These are phyloP conservation scores for Udeniomyces megalosporus DNA, from an alignment of 768 basidiomycete species.

Conservation along the genomic window DNA sequence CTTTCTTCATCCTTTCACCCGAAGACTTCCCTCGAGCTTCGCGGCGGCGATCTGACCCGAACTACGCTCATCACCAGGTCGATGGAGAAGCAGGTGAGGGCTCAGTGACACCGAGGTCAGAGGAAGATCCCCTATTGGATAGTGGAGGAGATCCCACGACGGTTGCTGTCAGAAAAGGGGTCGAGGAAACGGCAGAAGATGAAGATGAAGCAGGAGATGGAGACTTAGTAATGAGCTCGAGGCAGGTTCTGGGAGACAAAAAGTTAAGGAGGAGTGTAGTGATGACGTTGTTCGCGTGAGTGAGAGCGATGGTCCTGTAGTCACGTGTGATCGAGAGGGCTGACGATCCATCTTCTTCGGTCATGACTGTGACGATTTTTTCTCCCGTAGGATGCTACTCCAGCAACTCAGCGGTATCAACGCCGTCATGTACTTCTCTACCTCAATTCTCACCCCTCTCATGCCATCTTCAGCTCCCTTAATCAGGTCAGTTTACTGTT, in stretches of 20 bases:
- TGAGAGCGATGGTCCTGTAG: neutral
- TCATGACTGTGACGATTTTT: neutral
- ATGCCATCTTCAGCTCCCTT: conserved; percentile 65
- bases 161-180: neutral
- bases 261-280: neutral
- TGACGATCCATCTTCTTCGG: neutral
- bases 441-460: conserved; percentile 37
- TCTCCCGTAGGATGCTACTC: neutral
- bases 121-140: neutral
- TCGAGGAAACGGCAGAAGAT: neutral
- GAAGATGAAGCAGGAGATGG: neutral
- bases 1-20: neutral
- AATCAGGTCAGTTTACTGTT: conserved; percentile 36
- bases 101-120: neutral
- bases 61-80: neutral
- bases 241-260: neutral
- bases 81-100: neutral
- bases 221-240: neutral
- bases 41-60: neutral
- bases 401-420: conserved; percentile 23
- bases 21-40: neutral
- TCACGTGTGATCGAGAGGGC: neutral
- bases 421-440: conserved; percentile 30
- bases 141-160: neutral
- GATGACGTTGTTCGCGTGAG: neutral